Base-by-base conservation (phyloP, 2,329 filamentous ascomycete species). In the Aspergillus sp. region DNA sequence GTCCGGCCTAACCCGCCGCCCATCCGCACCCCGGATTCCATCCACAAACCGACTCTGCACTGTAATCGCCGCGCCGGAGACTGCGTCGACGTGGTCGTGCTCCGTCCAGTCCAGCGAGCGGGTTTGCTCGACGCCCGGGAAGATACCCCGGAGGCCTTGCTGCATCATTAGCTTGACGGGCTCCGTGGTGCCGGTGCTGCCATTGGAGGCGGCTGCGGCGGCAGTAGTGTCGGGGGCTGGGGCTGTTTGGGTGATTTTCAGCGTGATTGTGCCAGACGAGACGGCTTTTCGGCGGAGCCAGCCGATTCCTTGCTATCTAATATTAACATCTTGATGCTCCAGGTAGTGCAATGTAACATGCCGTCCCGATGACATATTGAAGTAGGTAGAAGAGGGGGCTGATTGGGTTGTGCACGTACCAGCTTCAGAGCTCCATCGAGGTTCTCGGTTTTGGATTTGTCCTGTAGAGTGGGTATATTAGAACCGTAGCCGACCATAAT, bases 231-330 rank as follows among this genome's bases (percentile, higher is more conserved):
- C 31, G 34, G 34, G 34, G 0, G 45, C 15, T 13, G 22, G 34
- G 0, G 45, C 8, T 13, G 22, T 43, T 15, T 57, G 54, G 7
- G 30, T 30, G 46, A 48, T 31, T 30, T 57, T 57, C 4, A 57
- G 31, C 0, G 54, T 57, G 31, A 57, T 57, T 15, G 54, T 57
- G 11, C 54, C 54, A 5, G 54, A 43, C 9, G 46, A 43, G 3
- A 57, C 46, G 31, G 54, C 54, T 50, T 57, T 57, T 19, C 54
- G 45, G 15, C 46, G 19, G 19, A 57, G 15, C 54, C 54, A 57
- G 46, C 54, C 54, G 47, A 57, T 43, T 0, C 54, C 54, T 57
- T 57, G 54, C 54, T 57, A 25, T 50, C 3, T 0, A 3, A 7
- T 2, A 0, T 9, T 47, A 43, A 13, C 4, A 43, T 3, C 9